A percentile compares a stretch with the other conserved stretches of the same genome.
phyloP scores from a whole-genome alignment of 2,329 filamentous ascomycete genomes.

The Nannizziopsis arthrosporioides region DNA sequence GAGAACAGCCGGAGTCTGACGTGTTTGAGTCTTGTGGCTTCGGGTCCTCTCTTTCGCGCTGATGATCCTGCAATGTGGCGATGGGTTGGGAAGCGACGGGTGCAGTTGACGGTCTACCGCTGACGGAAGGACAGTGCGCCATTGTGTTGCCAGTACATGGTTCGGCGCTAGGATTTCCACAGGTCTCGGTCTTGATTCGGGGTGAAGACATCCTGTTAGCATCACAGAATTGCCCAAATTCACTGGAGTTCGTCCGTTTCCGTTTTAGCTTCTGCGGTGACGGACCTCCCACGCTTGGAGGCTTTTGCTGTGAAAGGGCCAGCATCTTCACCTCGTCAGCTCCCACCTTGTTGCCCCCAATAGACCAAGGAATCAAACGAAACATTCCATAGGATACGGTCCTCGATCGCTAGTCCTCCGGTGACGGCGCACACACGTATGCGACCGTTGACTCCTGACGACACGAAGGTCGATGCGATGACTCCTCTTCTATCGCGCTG shows the following conservation, averaged over 20 bases:
- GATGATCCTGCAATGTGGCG: not conserved
- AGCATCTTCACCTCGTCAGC: constrained; percentile 36
- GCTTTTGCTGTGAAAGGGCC: constrained; percentile 26
- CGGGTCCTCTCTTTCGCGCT: not conserved
- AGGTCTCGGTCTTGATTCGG: constrained; percentile 1
- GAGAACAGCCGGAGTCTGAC: not conserved
- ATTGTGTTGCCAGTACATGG: constrained; percentile 1
- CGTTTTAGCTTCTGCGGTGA: constrained; percentile 44
- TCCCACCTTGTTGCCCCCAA: constrained; percentile 37
- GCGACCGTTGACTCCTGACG: not conserved
- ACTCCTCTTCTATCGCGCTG: constrained; percentile 4
- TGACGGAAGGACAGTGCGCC: not conserved
- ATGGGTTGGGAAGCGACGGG: not conserved
- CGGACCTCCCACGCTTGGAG: constrained; percentile 20
- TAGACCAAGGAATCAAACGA: constrained; percentile 37
- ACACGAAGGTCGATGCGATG: not conserved
- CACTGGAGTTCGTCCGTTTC: constrained; percentile 43
- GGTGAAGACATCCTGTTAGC: constrained; percentile 1
- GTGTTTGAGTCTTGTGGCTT: not conserved
- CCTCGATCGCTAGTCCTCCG: not conserved
- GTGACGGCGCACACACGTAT: not conserved
- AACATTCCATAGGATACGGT: constrained; percentile 38
- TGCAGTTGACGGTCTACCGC: not conserved
- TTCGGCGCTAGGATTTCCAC: not conserved
- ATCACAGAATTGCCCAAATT: constrained; percentile 22